A percentile compares a stretch with the other conserved stretches of the same genome.
phyloP scores from a whole-genome alignment of 345 rosid species.

The Anacardium occidentale region DNA sequence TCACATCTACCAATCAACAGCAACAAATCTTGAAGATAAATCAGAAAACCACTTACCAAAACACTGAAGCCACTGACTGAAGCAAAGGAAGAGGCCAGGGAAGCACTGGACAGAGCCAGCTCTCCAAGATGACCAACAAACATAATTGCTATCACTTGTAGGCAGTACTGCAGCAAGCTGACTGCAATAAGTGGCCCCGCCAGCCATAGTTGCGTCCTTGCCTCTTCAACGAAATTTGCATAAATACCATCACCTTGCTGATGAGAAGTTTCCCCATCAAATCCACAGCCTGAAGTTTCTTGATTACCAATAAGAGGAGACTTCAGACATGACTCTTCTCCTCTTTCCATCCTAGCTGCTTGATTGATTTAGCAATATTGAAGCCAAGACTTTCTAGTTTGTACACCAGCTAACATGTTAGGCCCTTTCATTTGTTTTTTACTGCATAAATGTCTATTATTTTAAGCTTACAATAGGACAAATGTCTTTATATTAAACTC shows the following conservation, averaged over 20 bases:
- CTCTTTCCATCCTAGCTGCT: conserved; percentile 16
- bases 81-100: conserved; percentile 52
- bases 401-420: background rate
- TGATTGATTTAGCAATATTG: background rate
- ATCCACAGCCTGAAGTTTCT: conserved; percentile 11
- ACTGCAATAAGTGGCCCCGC: conserved; percentile 46
- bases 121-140: conserved; percentile 52
- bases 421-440: background rate
- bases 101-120: conserved; percentile 42
- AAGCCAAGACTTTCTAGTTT: background rate
- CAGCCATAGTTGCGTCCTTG: conserved; percentile 33
- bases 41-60: conserved; percentile 26
- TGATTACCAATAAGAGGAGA: conserved; percentile 17
- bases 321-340: conserved; percentile 18
- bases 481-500: background rate
- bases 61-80: conserved; percentile 46
- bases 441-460: background rate
- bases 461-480: background rate
- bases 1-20: background rate
- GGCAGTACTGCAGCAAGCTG: conserved; percentile 36
- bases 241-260: background rate
- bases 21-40: background rate
- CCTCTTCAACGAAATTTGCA: conserved; percentile 30
- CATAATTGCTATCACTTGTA: conserved; percentile 45
- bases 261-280: conserved; percentile 17